Evolutionary conservation across 2,329 filamentous ascomycete species (phyloP).

Genomic region (Ceratocystis colombiana): DNA sequence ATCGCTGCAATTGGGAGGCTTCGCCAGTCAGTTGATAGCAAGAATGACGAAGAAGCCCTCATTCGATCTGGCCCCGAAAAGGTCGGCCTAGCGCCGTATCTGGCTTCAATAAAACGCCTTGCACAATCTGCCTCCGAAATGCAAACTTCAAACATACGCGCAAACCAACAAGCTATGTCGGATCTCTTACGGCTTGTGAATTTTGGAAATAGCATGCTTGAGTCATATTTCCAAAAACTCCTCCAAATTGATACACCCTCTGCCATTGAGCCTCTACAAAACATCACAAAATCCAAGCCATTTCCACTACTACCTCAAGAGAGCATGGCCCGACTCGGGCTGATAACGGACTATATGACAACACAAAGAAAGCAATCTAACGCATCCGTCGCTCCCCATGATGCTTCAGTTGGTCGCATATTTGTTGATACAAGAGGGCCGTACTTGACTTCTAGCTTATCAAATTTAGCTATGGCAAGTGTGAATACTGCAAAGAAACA

Average conservation of each 20-base stretch:
- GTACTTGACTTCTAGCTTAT: conserved; percentile 71
- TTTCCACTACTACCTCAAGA: conserved; percentile 75
- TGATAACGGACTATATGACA: conserved; percentile 69
- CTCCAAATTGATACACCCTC: conserved; percentile 65
- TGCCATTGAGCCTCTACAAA: conserved; percentile 80
- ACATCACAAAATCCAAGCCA: conserved; percentile 75
- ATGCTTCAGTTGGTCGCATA: conserved; percentile 65
- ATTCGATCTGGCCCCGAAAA: conserved; percentile 79
- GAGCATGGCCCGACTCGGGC: conserved; percentile 60
- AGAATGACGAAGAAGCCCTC: conserved; percentile 82
- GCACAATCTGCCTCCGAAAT: conserved; percentile 76
- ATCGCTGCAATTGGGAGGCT: conserved; percentile 79
- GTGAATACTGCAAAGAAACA: conserved; percentile 74
- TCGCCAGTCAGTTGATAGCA: conserved; percentile 83
- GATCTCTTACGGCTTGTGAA: conserved; percentile 71
- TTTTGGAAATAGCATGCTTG: conserved; percentile 70
- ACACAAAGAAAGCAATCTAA: conserved; percentile 43
- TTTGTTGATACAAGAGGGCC: conserved; percentile 80
- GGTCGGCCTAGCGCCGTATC: conserved; percentile 71
- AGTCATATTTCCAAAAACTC: conserved; percentile 70
- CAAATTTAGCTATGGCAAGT: conserved; percentile 79
- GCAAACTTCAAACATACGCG: conserved; percentile 78
- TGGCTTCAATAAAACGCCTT: conserved; percentile 80
- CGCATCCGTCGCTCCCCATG: conserved; percentile 38
- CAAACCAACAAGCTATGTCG: conserved; percentile 78